phyloP scores from a whole-genome alignment of 2,329 filamentous ascomycete genomes.

The Arthrobotrys pseudoclavata region DNA sequence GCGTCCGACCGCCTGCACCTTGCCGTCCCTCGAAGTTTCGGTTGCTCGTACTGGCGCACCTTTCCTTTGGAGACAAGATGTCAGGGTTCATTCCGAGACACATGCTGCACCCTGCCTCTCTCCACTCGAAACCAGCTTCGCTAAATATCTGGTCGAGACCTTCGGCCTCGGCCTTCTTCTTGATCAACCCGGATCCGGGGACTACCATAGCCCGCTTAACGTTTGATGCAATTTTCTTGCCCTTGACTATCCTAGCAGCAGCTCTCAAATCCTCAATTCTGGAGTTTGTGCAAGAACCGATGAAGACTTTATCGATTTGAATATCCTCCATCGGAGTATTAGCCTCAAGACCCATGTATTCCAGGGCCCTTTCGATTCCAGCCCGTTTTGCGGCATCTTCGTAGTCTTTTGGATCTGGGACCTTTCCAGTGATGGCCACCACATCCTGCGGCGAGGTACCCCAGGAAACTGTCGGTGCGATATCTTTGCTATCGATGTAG shows the following conservation, averaged over 20 bases:
- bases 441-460: constrained; percentile 97
- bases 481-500: constrained; percentile 91
- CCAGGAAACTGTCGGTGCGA: constrained; percentile 94
- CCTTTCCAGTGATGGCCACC: constrained; percentile 89
- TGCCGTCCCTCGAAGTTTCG: constrained; percentile 98
- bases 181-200: constrained; percentile 93
- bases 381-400: constrained; percentile 82
- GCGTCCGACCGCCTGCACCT: constrained; percentile 89
- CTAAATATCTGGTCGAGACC: constrained; percentile 92
- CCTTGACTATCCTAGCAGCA: constrained; percentile 86
- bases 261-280: constrained; percentile 94
- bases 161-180: constrained; percentile 89
- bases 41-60: constrained; percentile 95
- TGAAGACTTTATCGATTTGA: constrained; percentile 93
- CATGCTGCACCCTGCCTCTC: constrained; percentile 98
- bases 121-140: constrained; percentile 96
- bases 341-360: constrained; percentile 94
- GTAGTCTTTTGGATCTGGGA: constrained; percentile 91
- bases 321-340: constrained; percentile 95
- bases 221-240: constrained; percentile 86
- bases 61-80: constrained; percentile 90
- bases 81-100: constrained; percentile 99
- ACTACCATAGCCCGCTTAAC: constrained; percentile 97
- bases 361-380: constrained; percentile 82
- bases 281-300: constrained; percentile 97